A percentile compares a stretch with the other conserved stretches of the same genome.
These are phyloP conservation scores for Penicillium argentinense DNA, from an alignment of 495 filamentous ascomycete species.

Conservation along the genomic window DNA sequence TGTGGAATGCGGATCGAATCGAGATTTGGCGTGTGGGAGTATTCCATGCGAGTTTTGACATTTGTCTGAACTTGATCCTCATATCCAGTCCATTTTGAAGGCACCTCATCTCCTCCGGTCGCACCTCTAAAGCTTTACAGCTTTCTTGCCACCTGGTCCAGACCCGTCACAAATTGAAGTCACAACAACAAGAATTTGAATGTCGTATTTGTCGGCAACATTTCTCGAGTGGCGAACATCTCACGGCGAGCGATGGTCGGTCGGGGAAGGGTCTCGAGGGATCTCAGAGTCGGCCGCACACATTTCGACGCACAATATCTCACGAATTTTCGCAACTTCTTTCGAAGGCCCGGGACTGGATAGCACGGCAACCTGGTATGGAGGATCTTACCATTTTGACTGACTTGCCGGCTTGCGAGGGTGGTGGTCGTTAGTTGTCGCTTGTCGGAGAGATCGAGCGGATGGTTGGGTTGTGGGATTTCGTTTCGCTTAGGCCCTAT, in stretches of 20 bases:
- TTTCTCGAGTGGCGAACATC: neutral
- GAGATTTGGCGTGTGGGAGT: neutral
- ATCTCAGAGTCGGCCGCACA: constrained; percentile 20
- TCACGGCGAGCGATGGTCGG: constrained; percentile 5
- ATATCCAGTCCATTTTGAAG: too few relatives aligned
- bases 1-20: neutral
- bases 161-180: too few relatives aligned
- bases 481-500: constrained; percentile 54
- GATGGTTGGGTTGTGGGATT: constrained; percentile 48
- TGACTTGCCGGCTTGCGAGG: constrained; percentile 49
- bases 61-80: too few relatives aligned
- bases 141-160: too few relatives aligned
- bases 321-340: constrained; percentile 7
- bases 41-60: neutral
- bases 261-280: neutral
- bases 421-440: constrained; percentile 51
- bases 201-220: too few relatives aligned
- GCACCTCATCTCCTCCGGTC: too few relatives aligned
- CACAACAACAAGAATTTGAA: too few relatives aligned
- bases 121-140: too few relatives aligned
- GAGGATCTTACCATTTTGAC: constrained; percentile 59
- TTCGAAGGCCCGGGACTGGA: constrained; percentile 31
- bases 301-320: constrained; percentile 17
- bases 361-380: constrained; percentile 20
- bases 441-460: constrained; percentile 47